A percentile compares a stretch with the other conserved stretches of the same genome.
Evolutionary conservation across 1,284 basidiomycete genomes (phyloP).

Genomic region (Mycena sp.): DNA sequence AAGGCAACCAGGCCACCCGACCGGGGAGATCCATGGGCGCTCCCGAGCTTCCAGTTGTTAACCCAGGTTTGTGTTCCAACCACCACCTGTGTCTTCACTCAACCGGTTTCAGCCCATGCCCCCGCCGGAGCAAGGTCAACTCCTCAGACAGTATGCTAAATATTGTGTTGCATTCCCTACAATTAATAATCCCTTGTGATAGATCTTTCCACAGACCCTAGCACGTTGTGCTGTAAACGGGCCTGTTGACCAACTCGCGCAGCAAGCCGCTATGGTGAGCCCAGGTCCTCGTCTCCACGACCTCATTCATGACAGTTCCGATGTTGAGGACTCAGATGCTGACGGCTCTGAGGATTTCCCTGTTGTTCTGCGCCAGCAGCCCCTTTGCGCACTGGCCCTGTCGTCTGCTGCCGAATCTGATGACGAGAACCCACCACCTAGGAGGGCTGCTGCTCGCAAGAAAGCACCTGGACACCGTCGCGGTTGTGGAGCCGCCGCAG

Average conservation of each 20-base stretch:
- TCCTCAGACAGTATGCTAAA: slow-evolving; percentile 1
- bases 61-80: not conserved
- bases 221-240: slow-evolving; percentile 10
- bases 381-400: not conserved
- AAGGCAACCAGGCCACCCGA: not conserved
- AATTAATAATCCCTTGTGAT: not conserved
- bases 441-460: too few relatives aligned
- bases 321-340: not conserved
- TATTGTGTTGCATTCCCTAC: not conserved
- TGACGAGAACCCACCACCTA: too few relatives aligned
- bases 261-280: slow-evolving; percentile 7
- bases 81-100: too few relatives aligned
- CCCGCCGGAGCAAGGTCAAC: not conserved
- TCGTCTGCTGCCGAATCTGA: not conserved
- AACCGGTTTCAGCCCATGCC: not conserved
- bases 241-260: slow-evolving; percentile 5
- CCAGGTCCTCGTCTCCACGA: not conserved
- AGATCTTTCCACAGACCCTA: too few relatives aligned
- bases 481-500: not conserved
- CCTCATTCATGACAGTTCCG: not conserved
- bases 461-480: not conserved
- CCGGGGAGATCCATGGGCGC: not conserved
- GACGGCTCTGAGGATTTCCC: not conserved
- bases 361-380: not conserved
- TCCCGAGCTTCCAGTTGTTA: not conserved